phyloP scores from a whole-genome alignment of 1,284 basidiomycete species.

The Agaricales sp. region DNA sequence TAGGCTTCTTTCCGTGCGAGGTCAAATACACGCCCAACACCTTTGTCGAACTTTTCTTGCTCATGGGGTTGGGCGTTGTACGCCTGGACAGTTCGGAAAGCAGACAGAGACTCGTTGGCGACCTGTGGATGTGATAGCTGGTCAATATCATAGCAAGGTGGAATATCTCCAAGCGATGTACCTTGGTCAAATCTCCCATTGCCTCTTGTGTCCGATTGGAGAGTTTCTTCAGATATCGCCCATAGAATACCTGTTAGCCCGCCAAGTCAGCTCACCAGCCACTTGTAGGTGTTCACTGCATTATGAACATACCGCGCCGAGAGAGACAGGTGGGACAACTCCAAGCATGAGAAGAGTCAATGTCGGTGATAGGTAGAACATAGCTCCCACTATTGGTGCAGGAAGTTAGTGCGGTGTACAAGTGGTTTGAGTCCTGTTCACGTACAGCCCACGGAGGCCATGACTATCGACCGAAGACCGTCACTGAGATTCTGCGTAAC shows the following conservation, averaged over 20 bases:
- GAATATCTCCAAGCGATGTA: slow-evolving; percentile 9
- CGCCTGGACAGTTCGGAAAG: slow-evolving; percentile 88
- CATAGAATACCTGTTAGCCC: slow-evolving; percentile 81
- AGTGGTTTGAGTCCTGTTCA: slow-evolving; percentile 23
- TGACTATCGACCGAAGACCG: slow-evolving; percentile 79
- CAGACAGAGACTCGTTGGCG: slow-evolving; percentile 88
- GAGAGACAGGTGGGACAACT: slow-evolving; percentile 90
- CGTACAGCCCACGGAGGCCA: slow-evolving; percentile 81
- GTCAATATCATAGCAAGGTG: not conserved
- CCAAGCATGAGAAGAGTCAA: slow-evolving; percentile 89
- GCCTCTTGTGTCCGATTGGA: slow-evolving; percentile 92
- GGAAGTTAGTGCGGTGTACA: slow-evolving; percentile 6
- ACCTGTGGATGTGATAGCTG: no score
- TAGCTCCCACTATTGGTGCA: slow-evolving; percentile 65
- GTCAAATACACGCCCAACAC: slow-evolving; percentile 61
- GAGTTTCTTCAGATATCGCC: slow-evolving; percentile 86
- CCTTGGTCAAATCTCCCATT: slow-evolving; percentile 91
- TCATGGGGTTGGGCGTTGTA: slow-evolving; percentile 78
- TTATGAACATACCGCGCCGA: slow-evolving; percentile 70
- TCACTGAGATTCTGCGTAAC: slow-evolving; percentile 90
- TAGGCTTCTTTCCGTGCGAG: slow-evolving; percentile 85
- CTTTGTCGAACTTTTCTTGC: slow-evolving; percentile 54
- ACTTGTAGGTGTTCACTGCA: no score
- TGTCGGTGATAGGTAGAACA: slow-evolving; percentile 91
- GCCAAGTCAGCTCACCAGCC: no score